Conservation (phyloP, 148 eudicot species). For the Chenopodium quinoa region DNA sequence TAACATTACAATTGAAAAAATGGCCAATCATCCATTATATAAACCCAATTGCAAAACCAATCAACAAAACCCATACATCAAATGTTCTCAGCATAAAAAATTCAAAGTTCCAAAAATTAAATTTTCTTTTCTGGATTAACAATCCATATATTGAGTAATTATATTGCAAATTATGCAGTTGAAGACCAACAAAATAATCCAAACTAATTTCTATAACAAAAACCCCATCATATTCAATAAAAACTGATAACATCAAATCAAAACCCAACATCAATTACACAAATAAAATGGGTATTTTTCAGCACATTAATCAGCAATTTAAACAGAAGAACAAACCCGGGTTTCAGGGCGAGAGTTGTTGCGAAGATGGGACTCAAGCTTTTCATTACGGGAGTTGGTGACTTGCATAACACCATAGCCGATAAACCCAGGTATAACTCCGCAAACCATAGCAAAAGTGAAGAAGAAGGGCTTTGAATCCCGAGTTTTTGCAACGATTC, state of each 20-base stretch:
- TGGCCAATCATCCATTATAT: not conserved
- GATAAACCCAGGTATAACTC: conserved; percentile 72
- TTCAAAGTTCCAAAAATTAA: too few relatives aligned
- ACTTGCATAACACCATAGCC: conserved; percentile 81
- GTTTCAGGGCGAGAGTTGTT: conserved; percentile 69
- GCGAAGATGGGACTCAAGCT: conserved; percentile 82
- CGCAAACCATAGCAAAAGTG: conserved; percentile 78
- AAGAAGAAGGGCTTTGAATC: conserved; percentile 90
- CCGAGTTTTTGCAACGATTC: conserved; percentile 59
- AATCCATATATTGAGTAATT: not conserved
- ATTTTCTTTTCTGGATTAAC: not conserved
- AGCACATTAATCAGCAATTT: too few relatives aligned
- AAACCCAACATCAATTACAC: too few relatives aligned
- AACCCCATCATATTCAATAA: not conserved
- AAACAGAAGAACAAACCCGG: conserved; percentile 30
- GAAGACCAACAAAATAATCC: not conserved
- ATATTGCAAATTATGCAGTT: not conserved
- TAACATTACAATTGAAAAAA: not conserved
- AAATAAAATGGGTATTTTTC: too few relatives aligned
- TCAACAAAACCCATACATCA: not conserved
- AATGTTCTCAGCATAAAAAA: not conserved
- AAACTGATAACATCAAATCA: too few relatives aligned
- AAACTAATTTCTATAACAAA: not conserved
- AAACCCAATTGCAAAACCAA: not conserved
- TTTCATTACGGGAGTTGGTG: conserved; percentile 53